Evolutionary conservation across 306 rosid genomes (phyloP), one percentile per base, ranked within the genome.

Genomic region (Medicago ruthenica): DNA sequence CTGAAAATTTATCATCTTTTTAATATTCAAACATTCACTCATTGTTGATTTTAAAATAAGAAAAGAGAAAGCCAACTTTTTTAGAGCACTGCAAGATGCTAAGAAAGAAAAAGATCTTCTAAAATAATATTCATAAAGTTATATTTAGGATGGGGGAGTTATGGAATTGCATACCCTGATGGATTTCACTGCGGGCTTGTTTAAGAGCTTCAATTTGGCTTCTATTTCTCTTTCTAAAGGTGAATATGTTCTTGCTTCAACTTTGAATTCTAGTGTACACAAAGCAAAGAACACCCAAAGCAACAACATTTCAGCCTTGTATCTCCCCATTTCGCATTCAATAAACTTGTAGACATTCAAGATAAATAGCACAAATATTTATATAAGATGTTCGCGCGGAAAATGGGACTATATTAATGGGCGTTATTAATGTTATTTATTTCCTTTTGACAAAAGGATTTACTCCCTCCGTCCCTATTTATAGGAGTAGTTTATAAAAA

Each of bases 181-280:
- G 18, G 74, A 74, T 86, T 83, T 88, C 6, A 81, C 70, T 0
- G 89, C 85, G 4, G 84, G 87, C 70, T 83, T 85, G 70, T 86
- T 86, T 67, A 86, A 82, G 59, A 72, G 88, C 76, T 85, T 86
- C 67, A 86, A 63, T 78, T 70, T 85, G 40, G 73, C 65, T 44
- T 85, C 64, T 3, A 86, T 73, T 22, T 82, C 70, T 18, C 11
- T 39, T 45, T 80, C 67, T 16, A 20, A 67, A 47, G 7, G 31
- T 9, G 61, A 53, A 22, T 51, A 36, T 45, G 20, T 0, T 42
- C 0, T 67, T 48, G 78, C 80, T 20, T 76, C 85, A 40, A 73
- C 66, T 10, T 64, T 71, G 1, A 70, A 18, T 44, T 18, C 60
- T 14, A 39, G 44, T 14, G 15, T 16, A 73, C 60, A 37, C 13